Evolutionary conservation across 768 basidiomycete genomes (phyloP), one percentile per base, ranked within the genome.

Genomic region (Daedaleopsis nitida): DNA sequence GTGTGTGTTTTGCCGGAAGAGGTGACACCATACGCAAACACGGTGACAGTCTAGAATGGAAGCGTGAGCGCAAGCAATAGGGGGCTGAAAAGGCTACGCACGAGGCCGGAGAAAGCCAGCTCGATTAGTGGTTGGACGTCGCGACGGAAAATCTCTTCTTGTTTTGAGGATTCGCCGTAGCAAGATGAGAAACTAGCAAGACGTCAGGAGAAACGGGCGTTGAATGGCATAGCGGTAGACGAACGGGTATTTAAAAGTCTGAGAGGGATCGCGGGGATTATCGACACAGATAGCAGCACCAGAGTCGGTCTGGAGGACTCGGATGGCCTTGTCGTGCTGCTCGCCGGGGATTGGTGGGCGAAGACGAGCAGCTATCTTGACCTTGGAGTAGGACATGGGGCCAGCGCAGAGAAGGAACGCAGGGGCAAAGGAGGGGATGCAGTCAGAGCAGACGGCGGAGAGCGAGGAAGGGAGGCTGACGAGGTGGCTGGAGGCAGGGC

Each of bases 1-100:
- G 94, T 96, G 72, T 94, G 86, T 0, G 93, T 96, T 78, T 94
- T 95, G 17, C 93, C 94, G 6, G 90, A 92, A 1, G 91, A 93
- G 11, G 92, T 95, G 13, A 94, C 92, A 8, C 94, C 94, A 73
- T 95, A 95, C 1, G 92, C 91, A 65, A 95, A 94, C 16, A 95
- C 86, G 11, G 92, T 94, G 4, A 92, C 86, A 0, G 89, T 93
- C 90, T 92, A 37, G 34, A 32, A 6, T 57, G 19, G 17, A 16
- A 32, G 21, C 34, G 12, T 27, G 42, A 50, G 17, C 37, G 51
- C 42, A 24, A 34, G 34, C 27, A 7, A 7, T 43, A 38, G 17
- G 14, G 8, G 38, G 14, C n/a, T n/a, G 50, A 21, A n/a, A n/a
- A n/a, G 38, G 37, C 16, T 16, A 75, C 89, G 65, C 67, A 92